Conservation (phyloP, 352 stramenopile species). For the Phytophthora podocarpi region DNA sequence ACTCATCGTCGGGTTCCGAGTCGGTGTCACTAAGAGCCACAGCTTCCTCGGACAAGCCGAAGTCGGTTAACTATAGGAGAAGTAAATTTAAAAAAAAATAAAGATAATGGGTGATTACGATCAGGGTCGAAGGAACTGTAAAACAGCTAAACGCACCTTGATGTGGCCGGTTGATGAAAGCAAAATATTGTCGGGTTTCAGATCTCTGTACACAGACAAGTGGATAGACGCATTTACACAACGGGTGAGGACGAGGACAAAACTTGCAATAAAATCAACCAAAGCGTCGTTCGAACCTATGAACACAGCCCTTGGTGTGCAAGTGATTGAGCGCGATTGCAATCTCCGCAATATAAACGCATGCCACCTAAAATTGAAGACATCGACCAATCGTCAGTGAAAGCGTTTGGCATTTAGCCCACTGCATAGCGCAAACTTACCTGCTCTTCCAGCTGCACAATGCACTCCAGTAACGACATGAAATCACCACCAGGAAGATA, state of each 20-base stretch:
- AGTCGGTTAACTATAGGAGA: conserved; percentile 77
- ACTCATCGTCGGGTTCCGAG: conserved; percentile 40
- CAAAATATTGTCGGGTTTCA: conserved; percentile 92
- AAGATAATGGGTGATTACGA: neutral
- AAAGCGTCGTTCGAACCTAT: conserved; percentile 48
- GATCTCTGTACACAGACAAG: conserved; percentile 53
- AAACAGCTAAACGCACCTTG: conserved; percentile 52
- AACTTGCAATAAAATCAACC: neutral
- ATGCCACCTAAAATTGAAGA: conserved; percentile 58
- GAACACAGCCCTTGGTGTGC: conserved; percentile 84
- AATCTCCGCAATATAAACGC: conserved; percentile 89
- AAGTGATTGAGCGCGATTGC: conserved; percentile 87
- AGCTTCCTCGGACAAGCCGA: conserved; percentile 85
- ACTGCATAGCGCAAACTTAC: conserved; percentile 26
- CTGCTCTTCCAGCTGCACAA: conserved; percentile 88
- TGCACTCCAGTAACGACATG: conserved; percentile 89
- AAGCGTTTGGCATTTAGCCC: neutral
- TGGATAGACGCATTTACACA: conserved; percentile 7
- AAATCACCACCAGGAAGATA: conserved; percentile 91
- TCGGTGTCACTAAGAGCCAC: conserved; percentile 42
- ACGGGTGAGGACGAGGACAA: neutral
- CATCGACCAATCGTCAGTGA: conserved; percentile 1
- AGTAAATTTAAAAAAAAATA: neutral
- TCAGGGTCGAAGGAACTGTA: neutral
- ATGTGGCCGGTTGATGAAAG: conserved; percentile 89